Percentiles rank a stretch among this genome's conserved stretches.
Conservation (phyloP, 31 red algal genomes). For the Endocladia muricata region DNA sequence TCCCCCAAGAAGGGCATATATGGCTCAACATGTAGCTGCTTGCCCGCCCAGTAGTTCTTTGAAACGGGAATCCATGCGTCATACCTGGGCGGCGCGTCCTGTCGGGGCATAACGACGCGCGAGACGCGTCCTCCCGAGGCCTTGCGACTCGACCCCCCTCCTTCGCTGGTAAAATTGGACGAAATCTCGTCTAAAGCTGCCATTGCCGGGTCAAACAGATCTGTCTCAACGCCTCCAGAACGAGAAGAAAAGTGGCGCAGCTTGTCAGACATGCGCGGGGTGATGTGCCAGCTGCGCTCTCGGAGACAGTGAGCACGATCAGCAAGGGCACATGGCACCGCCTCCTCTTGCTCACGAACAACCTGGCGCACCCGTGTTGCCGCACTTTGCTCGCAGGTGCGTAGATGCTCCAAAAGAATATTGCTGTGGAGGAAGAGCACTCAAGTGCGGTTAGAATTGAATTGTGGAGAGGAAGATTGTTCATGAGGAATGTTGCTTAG, state of each 20-base stretch:
- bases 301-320: not conserved
- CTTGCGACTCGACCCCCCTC: not conserved
- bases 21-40: slow-evolving; percentile 53
- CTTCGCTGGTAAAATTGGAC: not conserved
- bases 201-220: slow-evolving; percentile 6
- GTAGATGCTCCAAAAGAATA: not conserved
- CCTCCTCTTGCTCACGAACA: not conserved
- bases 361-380: not conserved
- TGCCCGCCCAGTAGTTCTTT: slow-evolving; percentile 61
- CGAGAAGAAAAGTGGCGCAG: not conserved
- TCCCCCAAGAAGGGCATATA: slow-evolving; percentile 77
- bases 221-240: not conserved
- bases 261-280: not conserved
- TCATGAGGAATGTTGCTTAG: not conserved
- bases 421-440: not conserved
- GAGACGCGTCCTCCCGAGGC: not conserved
- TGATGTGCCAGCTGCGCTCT: not conserved
- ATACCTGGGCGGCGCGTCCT: slow-evolving; percentile 28
- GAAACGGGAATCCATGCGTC: slow-evolving; percentile 62
- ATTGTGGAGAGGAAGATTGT: not conserved
- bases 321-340: not conserved
- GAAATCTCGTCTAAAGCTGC: not conserved
- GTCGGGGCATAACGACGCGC: not conserved
- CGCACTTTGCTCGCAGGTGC: not conserved
- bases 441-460: not conserved